Conservation (phyloP, 306 rosid species). For the Ceratonia siliqua region DNA sequence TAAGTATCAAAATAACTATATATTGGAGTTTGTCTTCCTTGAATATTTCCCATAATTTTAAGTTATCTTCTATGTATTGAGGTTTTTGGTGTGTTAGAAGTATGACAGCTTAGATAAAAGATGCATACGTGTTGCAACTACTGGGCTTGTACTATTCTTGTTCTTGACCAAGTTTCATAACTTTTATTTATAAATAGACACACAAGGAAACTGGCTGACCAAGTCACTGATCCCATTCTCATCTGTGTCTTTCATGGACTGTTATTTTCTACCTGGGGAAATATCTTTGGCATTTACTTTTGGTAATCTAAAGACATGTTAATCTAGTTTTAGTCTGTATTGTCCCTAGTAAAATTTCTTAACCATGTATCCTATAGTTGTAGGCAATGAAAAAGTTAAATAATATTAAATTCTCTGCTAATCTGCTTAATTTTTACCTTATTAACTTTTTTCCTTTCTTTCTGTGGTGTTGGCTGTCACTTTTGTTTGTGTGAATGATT, state of each 20-base stretch:
- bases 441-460: slow-evolving; percentile 10
- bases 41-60: background rate
- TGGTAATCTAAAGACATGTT: background rate
- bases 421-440: background rate
- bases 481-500: slow-evolving; percentile 25
- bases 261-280: too few relatives aligned
- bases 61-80: background rate
- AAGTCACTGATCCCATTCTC: too few relatives aligned
- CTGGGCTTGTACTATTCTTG: too few relatives aligned
- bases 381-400: background rate
- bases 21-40: background rate
- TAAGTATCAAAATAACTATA: background rate
- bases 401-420: background rate
- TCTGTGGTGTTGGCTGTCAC: slow-evolving; percentile 18
- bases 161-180: too few relatives aligned
- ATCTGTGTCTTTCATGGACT: too few relatives aligned
- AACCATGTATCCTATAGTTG: background rate
- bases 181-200: too few relatives aligned
- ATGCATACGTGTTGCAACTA: too few relatives aligned
- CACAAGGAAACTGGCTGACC: too few relatives aligned
- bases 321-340: background rate
- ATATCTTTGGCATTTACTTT: slow-evolving; percentile 6
- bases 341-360: slow-evolving; percentile 1
- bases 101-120: too few relatives aligned
- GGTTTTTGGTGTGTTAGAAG: background rate